These are phyloP conservation scores for Sarcomyxa edulis DNA, from an alignment of 768 basidiomycete genomes.

Conservation along the genomic window DNA sequence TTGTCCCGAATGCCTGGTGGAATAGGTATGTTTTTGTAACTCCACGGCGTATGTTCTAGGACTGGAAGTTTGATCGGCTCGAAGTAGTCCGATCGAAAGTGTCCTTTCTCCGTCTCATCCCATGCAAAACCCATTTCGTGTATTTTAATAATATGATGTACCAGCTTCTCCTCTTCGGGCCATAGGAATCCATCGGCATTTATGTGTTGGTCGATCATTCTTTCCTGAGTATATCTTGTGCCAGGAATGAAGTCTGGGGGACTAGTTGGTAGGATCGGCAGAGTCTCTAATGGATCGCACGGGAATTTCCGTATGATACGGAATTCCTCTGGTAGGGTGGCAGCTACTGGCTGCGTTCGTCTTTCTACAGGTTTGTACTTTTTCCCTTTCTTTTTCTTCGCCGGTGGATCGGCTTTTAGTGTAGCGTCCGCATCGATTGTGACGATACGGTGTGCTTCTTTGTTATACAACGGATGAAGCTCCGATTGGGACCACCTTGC, in stretches of 20 bases:
- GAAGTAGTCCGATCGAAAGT: constrained; percentile 22
- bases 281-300: constrained; percentile 17
- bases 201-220: constrained; percentile 15
- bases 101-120: constrained; percentile 21
- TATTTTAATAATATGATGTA: constrained; percentile 13
- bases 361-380: no score
- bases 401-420: no score
- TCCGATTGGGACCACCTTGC: no score
- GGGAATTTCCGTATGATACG: constrained; percentile 13
- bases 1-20: constrained; percentile 23
- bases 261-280: constrained; percentile 13
- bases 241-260: constrained; percentile 17
- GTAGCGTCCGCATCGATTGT: no score
- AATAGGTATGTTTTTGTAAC: constrained; percentile 24
- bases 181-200: constrained; percentile 15
- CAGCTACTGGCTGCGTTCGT: no score
- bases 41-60: constrained; percentile 29
- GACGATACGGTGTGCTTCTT: no score
- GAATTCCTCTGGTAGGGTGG: constrained; percentile 18
- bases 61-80: constrained; percentile 24
- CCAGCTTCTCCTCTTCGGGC: constrained; percentile 22
- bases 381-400: no score
- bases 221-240: constrained; percentile 15
- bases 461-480: no score
- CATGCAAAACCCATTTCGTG: constrained; percentile 24